Evolutionary conservation across 768 basidiomycete species (phyloP), one percentile per base, ranked within the genome.

Genomic region (Lactarius deliciosus): DNA sequence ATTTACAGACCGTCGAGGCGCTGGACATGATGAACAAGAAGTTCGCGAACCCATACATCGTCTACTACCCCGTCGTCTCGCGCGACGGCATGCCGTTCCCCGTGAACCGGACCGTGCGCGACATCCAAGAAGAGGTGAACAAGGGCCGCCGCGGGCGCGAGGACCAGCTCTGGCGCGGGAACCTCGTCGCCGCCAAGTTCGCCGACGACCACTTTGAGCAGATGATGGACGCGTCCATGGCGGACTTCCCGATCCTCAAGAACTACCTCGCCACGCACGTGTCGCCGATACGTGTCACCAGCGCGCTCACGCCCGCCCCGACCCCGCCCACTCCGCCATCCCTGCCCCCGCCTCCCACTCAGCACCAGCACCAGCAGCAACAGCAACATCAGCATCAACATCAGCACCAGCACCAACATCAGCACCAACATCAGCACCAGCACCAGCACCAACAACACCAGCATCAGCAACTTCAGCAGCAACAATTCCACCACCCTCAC

Each of bases 41-140:
- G 59, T 92, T 93, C 74, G 79, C 85, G 30, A 83, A 87, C 68
- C 91, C 91, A 18, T 93, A 92, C 78, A 86, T 92, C 71, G 81
- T 92, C 59, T 93, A 91, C 74, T 93, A 90, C 70, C 91, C 91
- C 2, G 79, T 81, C 57, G 75, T 90, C 43, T 90, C 90, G 59
- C 87, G 89, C 65, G 90, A 92, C 70, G 88, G 88, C 47, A 90
- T 89, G 86, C 83, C 89, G 16, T 92, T 93, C 76, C 91, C 91
- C 2, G 74, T 90, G 72, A 93, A 93, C 79, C 89, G 88, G 72
- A 82, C 81, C 70, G 82, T 92, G 66, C 83, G 84, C 30, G 90
- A 92, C 61, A 88, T 92, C 66, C 91, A 93, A 75, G 89, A 85
- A 25, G 74, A 75, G 40, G 41, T 64, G 50, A 64, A 56, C 53